Conservation (phyloP, 2,329 filamentous ascomycete genomes). For the Ophiostoma ips region DNA sequence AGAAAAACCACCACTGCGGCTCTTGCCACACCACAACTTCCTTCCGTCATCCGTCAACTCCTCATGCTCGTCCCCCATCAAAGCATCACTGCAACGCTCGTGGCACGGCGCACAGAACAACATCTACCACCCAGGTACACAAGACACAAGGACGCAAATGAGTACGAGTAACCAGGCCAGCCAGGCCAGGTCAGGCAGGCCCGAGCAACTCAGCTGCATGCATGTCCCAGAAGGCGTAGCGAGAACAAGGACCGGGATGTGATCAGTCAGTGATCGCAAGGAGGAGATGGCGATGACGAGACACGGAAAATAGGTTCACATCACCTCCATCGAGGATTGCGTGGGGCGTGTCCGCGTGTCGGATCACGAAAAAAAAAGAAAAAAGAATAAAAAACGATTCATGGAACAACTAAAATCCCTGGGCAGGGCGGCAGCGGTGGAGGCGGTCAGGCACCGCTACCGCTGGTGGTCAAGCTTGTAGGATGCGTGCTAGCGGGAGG, state of each 20-base stretch:
- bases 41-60: background rate
- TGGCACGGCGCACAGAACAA: background rate
- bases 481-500: no score
- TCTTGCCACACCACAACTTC: background rate
- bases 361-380: background rate
- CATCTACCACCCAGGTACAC: background rate
- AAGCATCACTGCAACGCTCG: background rate
- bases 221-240: conserved; percentile 8
- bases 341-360: background rate
- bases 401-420: background rate
- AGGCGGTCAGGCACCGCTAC: no score
- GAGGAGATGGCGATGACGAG: no score
- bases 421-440: background rate
- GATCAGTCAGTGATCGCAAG: no score
- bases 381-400: background rate
- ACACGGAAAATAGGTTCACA: no score
- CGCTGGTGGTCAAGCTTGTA: no score
- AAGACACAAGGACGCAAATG: no score
- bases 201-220: background rate
- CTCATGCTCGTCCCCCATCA: no score
- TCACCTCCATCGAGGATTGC: no score
- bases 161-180: background rate
- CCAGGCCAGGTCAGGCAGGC: background rate
- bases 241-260: background rate
- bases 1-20: no score